phyloP scores from a whole-genome alignment of 371 early-diverging fungal species.

The Rhizopus sp. region DNA sequence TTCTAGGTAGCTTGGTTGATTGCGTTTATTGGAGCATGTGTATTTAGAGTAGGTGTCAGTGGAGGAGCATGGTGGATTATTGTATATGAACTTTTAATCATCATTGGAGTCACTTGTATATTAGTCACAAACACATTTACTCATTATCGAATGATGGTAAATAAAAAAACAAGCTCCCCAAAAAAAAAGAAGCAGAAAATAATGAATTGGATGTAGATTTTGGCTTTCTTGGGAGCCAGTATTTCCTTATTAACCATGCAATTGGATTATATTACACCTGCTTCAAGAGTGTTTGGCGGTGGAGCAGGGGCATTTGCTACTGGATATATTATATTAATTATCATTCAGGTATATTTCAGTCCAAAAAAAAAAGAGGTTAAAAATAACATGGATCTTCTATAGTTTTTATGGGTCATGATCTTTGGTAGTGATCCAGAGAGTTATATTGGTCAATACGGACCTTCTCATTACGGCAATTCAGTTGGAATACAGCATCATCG shows the following conservation, averaged over 20 bases:
- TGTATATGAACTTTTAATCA: slow-evolving; percentile 40
- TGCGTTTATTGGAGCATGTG: slow-evolving; percentile 43
- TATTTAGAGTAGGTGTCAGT: slow-evolving; percentile 19
- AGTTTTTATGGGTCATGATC: slow-evolving; percentile 50
- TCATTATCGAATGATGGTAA: slow-evolving; percentile 45
- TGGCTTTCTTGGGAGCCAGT: slow-evolving; percentile 45
- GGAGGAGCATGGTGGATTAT: slow-evolving; percentile 45
- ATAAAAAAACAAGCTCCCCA: background rate
- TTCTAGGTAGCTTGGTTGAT: slow-evolving; percentile 43
- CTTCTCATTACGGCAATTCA: slow-evolving; percentile 24
- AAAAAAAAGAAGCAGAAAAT: background rate
- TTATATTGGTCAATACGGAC: slow-evolving; percentile 27
- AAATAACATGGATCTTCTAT: background rate
- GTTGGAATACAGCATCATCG: slow-evolving; percentile 22
- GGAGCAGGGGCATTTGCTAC: slow-evolving; percentile 36
- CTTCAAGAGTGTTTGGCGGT: background rate
- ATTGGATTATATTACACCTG: slow-evolving; percentile 30
- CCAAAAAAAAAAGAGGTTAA: no score
- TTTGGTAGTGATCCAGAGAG: slow-evolving; percentile 51
- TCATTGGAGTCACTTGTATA: slow-evolving; percentile 22
- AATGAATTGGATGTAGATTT: slow-evolving; percentile 23
- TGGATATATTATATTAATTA: slow-evolving; percentile 44
- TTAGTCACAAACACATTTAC: slow-evolving; percentile 30
- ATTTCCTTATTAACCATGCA: slow-evolving; percentile 33
- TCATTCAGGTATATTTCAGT: slow-evolving; percentile 32